A percentile compares a stretch with the other conserved stretches of the same genome.
phyloP scores from a whole-genome alignment of 2,329 filamentous ascomycete genomes.

The Penicillium fuscoglaucum region DNA sequence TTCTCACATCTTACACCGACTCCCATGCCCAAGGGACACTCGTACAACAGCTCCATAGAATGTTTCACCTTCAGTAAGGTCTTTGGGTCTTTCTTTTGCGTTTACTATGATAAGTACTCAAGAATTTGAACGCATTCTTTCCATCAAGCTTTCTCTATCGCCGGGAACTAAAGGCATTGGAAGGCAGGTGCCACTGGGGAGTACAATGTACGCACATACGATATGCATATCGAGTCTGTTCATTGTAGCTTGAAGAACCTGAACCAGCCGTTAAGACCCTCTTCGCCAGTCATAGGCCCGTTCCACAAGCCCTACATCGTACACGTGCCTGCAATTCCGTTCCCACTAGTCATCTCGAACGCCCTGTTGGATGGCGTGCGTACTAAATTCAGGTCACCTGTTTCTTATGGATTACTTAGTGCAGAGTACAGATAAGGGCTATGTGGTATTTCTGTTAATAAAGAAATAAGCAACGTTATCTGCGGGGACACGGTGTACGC shows the following conservation, averaged over 20 bases:
- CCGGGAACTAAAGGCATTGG: constrained; percentile 1
- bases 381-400: constrained; percentile 11
- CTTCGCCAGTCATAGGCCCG: neutral
- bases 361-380: constrained; percentile 5
- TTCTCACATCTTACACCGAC: constrained; percentile 2
- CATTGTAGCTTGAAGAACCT: neutral
- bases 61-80: neutral
- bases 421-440: constrained; percentile 5
- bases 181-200: neutral
- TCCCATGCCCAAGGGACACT: neutral
- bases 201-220: neutral
- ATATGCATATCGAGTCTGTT: neutral
- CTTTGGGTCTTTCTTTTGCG: neutral
- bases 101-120: neutral
- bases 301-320: neutral
- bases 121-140: neutral
- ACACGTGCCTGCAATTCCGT: neutral
- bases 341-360: constrained; percentile 10
- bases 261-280: neutral
- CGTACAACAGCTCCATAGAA: neutral
- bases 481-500: neutral
- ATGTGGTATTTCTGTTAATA: neutral
- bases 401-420: neutral
- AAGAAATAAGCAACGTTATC: neutral
- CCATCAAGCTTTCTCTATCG: constrained; percentile 11